Evolutionary conservation across 768 basidiomycete species (phyloP), one percentile per base, ranked within the genome.

Genomic region (Psilocybe subaeruginosa): DNA sequence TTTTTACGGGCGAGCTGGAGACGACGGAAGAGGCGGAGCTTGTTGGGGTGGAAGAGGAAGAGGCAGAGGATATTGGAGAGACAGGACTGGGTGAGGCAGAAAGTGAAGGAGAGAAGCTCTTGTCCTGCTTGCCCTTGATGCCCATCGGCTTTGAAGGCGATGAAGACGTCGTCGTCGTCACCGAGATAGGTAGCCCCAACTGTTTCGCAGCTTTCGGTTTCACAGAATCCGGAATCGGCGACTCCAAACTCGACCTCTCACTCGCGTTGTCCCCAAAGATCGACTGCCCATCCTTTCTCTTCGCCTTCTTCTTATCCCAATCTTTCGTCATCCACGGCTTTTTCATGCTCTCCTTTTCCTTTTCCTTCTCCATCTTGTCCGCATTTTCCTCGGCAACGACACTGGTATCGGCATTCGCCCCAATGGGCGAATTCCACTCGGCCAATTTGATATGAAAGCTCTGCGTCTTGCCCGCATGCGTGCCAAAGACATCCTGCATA

Each of bases 391-490:
- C 17, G 3, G 29, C 57, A 19, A 43, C 52, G 3, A 33, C 56
- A 17, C 14, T 52, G 14, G 46, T 48, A 12, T 54, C 47, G n/a
- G 39, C 45, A 48, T 30, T 39, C 7, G 43, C 52, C 14, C 68
- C 70, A 49, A 68, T 74, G 63, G 70, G 75, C 61, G 67, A 72
- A 63, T 70, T 75, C 62, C 69, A 75, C 39, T 88, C 86, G 12
- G 88, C 87, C 9, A 91, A 72, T 56, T 84, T 83, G 17, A 91
- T 72, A 58, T 86, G 80, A 65, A 83, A 81, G 37, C 77, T 82
- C 49, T 76, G 74, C 48, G 78, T 67, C 69, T 83, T 82, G 57
- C 70, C 68, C 23, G 80, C 74, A 4, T 77, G 76, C 8, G 76
- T 69, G 9, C 86, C 87, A 70, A 91, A 92, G 2, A 82, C 74